Percentiles rank a stretch among this genome's conserved stretches.
These are phyloP conservation scores for Teratosphaeria viscida DNA, from an alignment of 2,329 filamentous ascomycete genomes.

Conservation along the genomic window DNA sequence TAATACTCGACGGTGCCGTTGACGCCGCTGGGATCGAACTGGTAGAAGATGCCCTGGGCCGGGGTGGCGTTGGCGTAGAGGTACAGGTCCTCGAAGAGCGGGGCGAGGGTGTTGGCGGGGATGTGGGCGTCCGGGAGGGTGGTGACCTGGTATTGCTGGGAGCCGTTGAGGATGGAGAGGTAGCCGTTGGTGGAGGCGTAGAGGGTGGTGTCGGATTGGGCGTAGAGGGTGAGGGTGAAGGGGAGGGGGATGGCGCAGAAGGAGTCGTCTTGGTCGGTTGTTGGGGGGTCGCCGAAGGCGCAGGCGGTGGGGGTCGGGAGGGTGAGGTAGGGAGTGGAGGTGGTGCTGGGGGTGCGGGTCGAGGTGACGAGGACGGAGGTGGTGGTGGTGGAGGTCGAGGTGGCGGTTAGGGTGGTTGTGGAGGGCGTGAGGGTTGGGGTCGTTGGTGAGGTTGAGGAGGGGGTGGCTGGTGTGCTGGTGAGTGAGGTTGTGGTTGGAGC, in stretches of 20 bases:
- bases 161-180: conserved; percentile 19
- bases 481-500: neutral
- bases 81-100: conserved; percentile 26
- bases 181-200: conserved; percentile 24
- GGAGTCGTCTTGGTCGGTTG: conserved; percentile 22
- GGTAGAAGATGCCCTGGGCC: conserved; percentile 25
- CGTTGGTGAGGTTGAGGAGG: neutral
- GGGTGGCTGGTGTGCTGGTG: neutral
- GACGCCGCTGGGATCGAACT: conserved; percentile 7
- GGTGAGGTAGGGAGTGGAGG: conserved; percentile 12
- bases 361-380: conserved; percentile 4
- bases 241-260: conserved; percentile 24
- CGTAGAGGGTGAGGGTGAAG: conserved; percentile 20
- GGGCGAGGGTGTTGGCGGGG: conserved; percentile 18
- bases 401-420: neutral
- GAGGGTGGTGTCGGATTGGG: conserved; percentile 7
- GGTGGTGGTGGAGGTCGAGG: conserved; percentile 5
- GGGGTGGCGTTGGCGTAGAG: conserved; percentile 10
- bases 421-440: neutral
- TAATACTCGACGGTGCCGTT: conserved; percentile 24
- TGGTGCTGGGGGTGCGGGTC: conserved; percentile 3
- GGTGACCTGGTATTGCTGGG: conserved; percentile 14
- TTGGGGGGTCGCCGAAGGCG: conserved; percentile 21
- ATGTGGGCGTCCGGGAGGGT: conserved; percentile 15
- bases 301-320: conserved; percentile 21